Base-by-base conservation (phyloP, 495 filamentous ascomycete species). In the Daldinia caldariorum region DNA sequence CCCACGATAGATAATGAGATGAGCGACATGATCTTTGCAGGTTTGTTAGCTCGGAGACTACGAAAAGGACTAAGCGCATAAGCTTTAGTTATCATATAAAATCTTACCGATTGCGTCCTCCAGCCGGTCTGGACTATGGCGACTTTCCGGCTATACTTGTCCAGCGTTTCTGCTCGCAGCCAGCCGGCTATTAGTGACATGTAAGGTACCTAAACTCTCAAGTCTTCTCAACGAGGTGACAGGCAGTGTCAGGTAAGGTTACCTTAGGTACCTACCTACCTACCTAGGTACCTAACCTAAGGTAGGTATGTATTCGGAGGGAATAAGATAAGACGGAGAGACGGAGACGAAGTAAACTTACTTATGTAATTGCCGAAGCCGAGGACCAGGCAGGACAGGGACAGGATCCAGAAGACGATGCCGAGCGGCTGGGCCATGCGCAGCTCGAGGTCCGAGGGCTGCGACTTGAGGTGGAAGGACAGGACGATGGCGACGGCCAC, bases 41-140 rank as follows among this genome's bases (percentile, higher is more conserved):
- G 22, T 13, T 37, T 59, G 61, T 66, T 47, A 39, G 35, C 6
- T 9, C 16, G 13, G 35, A 12, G 13, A 2, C 14, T 63, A 18
- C 4, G 14, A 6, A 14, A 35, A 29, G 45, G 14, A 20, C 34
- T 4, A 14, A 10, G 5, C 34, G n/a, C n/a, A n/a, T n/a, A n/a
- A n/a, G n/a, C n/a, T n/a, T n/a, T 1, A 38, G n/a, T n/a, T 54
- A 54, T 3, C 26, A 53, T 14, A 14, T 4, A 8, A 29, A 20
- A 49, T 80, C 89, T 76, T 73, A 93, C 91, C 22, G 87, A 75
- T 78, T 97, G 94, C 38, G 95, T 97, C 81, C 93, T 97, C 89
- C 91, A 94, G 35, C 95, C 95, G 54, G 88, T 92, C 80, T 99
- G 95, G 38, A 98, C 95, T 61, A 99, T 83, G 0, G 95, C 95